Evolutionary conservation across 148 eudicot species (phyloP), one percentile per base, ranked within the genome.

Genomic region (Vaccinium darrowii): DNA sequence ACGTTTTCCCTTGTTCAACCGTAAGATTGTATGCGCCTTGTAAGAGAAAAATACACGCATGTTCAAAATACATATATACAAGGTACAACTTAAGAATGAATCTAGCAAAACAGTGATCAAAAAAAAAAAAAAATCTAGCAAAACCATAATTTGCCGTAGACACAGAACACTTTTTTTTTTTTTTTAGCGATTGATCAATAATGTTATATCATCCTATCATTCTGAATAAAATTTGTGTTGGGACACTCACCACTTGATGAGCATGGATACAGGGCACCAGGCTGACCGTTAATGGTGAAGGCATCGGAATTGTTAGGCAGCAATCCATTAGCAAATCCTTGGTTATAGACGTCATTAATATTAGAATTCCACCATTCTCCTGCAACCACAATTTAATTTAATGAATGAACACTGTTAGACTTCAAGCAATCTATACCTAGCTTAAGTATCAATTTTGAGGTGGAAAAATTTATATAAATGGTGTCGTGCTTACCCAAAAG

Each of bases 351-450:
- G 19, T 91, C 93, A 3, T 86, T 49, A 8, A 90, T 91, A 83
- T 93, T 89, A 15, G 88, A 88, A 84, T 94, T 90, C 97, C 97
- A 94, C 97, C 97, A 94, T 78, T 94, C 95, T 21, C 95, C 98
- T 94, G 85, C 82, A 84, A 80, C 52, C 80, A 77, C 36, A 77
- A 77, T 77, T 77, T 50, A 51, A 77, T 15, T 77, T 50, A 51
- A 77, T 15, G 50, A 21, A 73, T 5, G 21, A 18, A 19, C 25
- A 33, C 7, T 73, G 50, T 33, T 73, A 23, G 43, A 14, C 12
- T 73, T 73, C 50, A 36, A 73, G 1, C 15, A 73, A 15, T 73
- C 15, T 67, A 33, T 72, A 3, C 47, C 43, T 3, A 69, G 36
- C 30, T 25, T 3, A 69, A 57, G 60, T 19, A 16, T 56, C 18